Percentiles rank a stretch among this genome's conserved stretches.
phyloP scores from a whole-genome alignment of 495 filamentous ascomycete genomes.

The Penicillium diatomitis region DNA sequence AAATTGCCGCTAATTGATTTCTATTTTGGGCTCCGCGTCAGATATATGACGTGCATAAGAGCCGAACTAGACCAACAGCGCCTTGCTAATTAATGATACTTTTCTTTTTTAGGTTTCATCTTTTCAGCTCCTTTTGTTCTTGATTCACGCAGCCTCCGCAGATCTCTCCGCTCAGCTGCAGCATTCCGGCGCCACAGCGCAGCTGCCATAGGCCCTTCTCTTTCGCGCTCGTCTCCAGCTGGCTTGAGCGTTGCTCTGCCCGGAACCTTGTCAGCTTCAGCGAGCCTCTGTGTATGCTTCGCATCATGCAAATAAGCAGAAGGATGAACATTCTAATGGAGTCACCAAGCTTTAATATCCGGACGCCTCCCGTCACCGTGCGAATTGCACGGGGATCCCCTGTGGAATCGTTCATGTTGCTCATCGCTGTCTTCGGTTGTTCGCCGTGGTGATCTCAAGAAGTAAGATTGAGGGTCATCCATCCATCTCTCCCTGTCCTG shows the following conservation, averaged over 20 bases:
- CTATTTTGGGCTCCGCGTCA: slow-evolving; percentile 12
- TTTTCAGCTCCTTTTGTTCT: no score
- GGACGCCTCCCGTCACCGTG: slow-evolving; percentile 12
- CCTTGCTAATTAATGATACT: no score
- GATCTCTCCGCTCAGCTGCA: slow-evolving; percentile 7
- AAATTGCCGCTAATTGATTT: slow-evolving; percentile 15
- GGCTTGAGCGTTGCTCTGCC: background rate
- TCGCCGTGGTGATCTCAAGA: no score
- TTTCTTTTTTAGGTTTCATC: no score
- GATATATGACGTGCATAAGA: no score
- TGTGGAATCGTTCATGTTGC: no score
- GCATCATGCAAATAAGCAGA: slow-evolving; percentile 4
- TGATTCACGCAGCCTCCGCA: background rate
- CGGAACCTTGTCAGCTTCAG: slow-evolving; percentile 3
- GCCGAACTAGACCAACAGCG: no score
- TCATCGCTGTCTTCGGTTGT: no score
- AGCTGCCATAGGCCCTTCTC: slow-evolving; percentile 6
- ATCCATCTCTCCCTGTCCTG: no score
- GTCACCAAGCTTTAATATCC: slow-evolving; percentile 19
- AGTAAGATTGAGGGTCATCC: no score
- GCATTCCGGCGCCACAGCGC: slow-evolving; percentile 14
- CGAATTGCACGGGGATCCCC: background rate
- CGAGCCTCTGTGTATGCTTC: slow-evolving; percentile 1
- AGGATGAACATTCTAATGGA: background rate
- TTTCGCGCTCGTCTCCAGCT: background rate